Conservation (phyloP, 306 rosid species). For the Quercus mongolica region DNA sequence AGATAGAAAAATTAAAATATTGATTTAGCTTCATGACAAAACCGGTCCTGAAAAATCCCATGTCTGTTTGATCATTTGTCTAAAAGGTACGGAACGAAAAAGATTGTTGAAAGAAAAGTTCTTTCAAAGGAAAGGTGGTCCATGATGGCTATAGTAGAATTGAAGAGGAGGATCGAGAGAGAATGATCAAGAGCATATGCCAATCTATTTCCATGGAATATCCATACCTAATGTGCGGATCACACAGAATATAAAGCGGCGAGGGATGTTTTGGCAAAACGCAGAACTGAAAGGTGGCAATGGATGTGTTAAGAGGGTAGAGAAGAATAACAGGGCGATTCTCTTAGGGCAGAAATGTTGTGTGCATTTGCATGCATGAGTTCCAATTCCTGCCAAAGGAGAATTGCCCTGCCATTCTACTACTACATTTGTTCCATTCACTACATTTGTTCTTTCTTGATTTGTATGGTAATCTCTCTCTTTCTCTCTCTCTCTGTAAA, state of each 20-base stretch:
- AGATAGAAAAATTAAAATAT: too few relatives aligned
- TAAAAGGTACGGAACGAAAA: background rate
- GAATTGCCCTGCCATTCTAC: too few relatives aligned
- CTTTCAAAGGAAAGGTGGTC: slow-evolving; percentile 9
- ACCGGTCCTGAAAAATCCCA: too few relatives aligned
- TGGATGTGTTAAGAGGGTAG: background rate
- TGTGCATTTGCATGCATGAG: background rate
- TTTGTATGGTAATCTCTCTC: too few relatives aligned
- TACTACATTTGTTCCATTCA: too few relatives aligned
- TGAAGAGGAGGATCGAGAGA: background rate
- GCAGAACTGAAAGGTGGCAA: background rate
- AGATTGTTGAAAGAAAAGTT: background rate
- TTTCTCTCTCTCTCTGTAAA: too few relatives aligned
- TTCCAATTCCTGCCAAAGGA: too few relatives aligned
- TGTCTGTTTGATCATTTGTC: background rate
- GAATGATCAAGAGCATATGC: too few relatives aligned
- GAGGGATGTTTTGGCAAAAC: background rate
- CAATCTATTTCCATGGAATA: too few relatives aligned
- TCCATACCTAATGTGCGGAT: background rate
- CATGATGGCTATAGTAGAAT: slow-evolving; percentile 9
- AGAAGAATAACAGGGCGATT: slow-evolving; percentile 12
- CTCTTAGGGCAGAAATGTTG: background rate
- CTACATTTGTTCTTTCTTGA: too few relatives aligned
- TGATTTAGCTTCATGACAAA: too few relatives aligned
- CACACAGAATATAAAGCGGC: slow-evolving; percentile 8